Evolutionary conservation across 306 rosid genomes (phyloP), one percentile per base, ranked within the genome.

Genomic region (Ochetophila trinervis): DNA sequence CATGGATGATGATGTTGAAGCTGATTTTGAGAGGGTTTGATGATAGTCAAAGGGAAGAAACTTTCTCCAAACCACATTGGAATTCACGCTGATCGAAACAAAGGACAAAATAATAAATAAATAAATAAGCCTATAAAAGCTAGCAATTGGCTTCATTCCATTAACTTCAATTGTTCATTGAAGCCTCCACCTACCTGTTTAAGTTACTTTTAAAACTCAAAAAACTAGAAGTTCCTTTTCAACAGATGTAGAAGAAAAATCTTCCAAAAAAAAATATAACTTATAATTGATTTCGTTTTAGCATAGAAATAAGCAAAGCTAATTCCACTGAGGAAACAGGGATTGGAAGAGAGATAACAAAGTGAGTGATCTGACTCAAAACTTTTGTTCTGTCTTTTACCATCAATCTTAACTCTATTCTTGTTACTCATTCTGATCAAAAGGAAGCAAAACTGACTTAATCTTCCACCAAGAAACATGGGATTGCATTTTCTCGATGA

Each of bases 401-500:
- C 95, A 1, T 73, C 91, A 74, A 53, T 86, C 58, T 57, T 89
- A 54, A 79, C 89, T 63, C 80, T 84, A 23, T 47, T 87, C 37
- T 65, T 83, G 30, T 61, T 85, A 76, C 57, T 90, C 78, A 59
- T 89, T 72, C 81, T 93, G 67, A 16, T 83, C 79, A 78, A 52
- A 62, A 82, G 86, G 56, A 86, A 80, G 67, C 87, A 75, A 72
- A 81, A 76, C 40, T 79, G 59, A 66, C 67, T 78, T 17, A 85
- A 90, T 62, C 99, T 94, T 36, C 99, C 97, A 4, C 97, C 97
- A 0, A 97, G 99, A 3, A 80, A 74, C 63, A 88, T 86, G 99
- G 99, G 99, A 1, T 90, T 90, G 96, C 99, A 97, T 36, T 83
- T 94, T 56, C 64, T 94, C 27, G 99, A 97, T 0, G 96, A 94